Evolutionary conservation across 108 stramenopile genomes (phyloP).

Genomic region (Skeletonema menzelii): DNA sequence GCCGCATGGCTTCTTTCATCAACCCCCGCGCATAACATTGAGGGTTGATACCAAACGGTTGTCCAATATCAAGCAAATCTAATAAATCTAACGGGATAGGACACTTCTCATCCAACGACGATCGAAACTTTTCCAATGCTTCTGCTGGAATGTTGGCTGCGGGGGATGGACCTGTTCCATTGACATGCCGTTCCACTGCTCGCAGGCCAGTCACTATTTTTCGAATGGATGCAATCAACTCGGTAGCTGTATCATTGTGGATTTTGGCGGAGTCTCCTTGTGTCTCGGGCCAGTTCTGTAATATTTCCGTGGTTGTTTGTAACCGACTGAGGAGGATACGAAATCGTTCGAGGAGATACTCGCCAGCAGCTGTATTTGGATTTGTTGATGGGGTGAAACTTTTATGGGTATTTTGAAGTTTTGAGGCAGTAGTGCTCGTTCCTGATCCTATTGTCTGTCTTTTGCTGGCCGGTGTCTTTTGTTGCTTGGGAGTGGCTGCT

Average conservation of each 20-base stretch:
- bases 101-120: conserved; percentile 55
- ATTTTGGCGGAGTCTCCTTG: conserved; percentile 63
- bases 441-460: not conserved
- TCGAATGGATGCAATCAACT: conserved; percentile 58
- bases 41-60: conserved; percentile 67
- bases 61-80: conserved; percentile 74
- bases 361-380: conserved; percentile 14
- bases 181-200: conserved; percentile 63
- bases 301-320: conserved; percentile 54
- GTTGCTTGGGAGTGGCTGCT: not conserved
- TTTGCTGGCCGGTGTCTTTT: not conserved
- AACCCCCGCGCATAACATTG: conserved; percentile 79
- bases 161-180: conserved; percentile 21
- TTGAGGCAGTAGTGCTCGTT: not conserved
- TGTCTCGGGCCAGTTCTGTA: conserved; percentile 75
- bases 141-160: conserved; percentile 35
- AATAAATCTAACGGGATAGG: conserved; percentile 77
- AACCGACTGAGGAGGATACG: conserved; percentile 61
- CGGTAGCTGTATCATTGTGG: conserved; percentile 65
- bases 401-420: not conserved
- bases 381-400: not conserved
- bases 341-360: conserved; percentile 64
- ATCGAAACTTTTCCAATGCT: conserved; percentile 37
- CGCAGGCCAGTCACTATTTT: conserved; percentile 51
- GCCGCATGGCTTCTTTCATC: conserved; percentile 66